Evolutionary conservation across 2,329 filamentous ascomycete species (phyloP), one percentile per base, ranked within the genome.

Genomic region (Plenodomus tracheiphilus): DNA sequence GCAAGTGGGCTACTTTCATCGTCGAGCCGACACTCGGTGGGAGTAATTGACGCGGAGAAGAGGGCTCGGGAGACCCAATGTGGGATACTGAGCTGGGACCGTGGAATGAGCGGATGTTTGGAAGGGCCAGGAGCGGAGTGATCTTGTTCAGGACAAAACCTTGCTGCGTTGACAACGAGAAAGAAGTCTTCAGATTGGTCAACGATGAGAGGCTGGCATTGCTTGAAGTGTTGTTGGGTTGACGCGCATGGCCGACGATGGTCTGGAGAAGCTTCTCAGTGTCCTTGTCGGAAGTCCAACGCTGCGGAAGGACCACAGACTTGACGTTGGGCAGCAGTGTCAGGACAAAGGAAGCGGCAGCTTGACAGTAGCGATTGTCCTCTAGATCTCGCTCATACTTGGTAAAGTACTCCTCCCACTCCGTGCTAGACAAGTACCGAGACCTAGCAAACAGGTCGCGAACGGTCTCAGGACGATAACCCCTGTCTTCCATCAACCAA

Each of bases 361-460:
- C 44, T 45, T 48, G 45, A 35, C 44, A 52, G 34, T 52, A 52
- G 49, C 44, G 44, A 47, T 45, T 30, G 40, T 48, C 49, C 25
- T 34, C 36, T 44, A 52, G 44, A 48, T 52, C 49, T 45, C 37
- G 21, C 47, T 47, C 44, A 39, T 47, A 52, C 49, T 44, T 52
- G 22, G 22, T 25, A 10, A 25, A 25, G 22, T 25, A 25, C 6
- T 53, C 49, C 34, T 53, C 41, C 45, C 49, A 53, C 16, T 53
- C 49, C 18, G 46, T 46, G 46, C 49, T 45, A 46, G 46, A 49
- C 45, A 54, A 46, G 47, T 54, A 54, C 47, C 40, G 40, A 11
- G 51, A 54, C 47, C 42, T 54, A 43, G 51, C 51, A 22, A 54
- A 54, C n/a, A 51, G 44, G 47, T 54, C 47, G 51, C 43, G 51